Evolutionary conservation across 805 yeast species (phyloP), one percentile per base, ranked within the genome.

Genomic region (Barnettozyma salicaria): DNA sequence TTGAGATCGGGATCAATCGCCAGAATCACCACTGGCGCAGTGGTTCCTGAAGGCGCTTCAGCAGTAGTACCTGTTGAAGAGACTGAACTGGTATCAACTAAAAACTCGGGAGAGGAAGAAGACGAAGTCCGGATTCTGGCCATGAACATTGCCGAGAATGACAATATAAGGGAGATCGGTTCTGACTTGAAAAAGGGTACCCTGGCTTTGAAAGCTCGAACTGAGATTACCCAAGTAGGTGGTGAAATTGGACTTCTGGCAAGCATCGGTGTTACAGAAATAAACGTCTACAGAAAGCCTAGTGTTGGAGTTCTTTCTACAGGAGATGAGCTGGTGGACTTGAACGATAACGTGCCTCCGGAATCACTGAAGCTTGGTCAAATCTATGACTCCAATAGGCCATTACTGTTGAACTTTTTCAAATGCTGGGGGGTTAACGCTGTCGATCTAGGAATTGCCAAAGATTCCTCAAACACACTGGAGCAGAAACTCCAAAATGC

Each of bases 1-100:
- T 32, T 64, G n/a, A 27, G 40, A 4, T 42, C 58, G 1, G 69
- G 71, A 1, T 43, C 59, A 4, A 63, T 72, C 26, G 64, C 70
- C 1, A 53, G 79, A 27, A 60, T 73, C 19, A 73, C 78, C 2
- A 73, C 78, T 0, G 79, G 79, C 6, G 78, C 79, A 0, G 77
- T 77, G 4, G 58, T 73, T 1, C 78, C 78, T 0, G 53, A 55
- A n/a, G 77, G 76, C 3, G 67, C 76, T 0, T 66, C 67, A 24
- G 74, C 77, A 1, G 74, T 73, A 12, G 65, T 73, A 6, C 71
- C 72, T 53, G 78, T 73, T 3, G 79, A 73, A 47, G 75, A 71
- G 43, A 73, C 79, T 1, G 48, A 47, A 13, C 44, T 72, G 11
- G 57, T 55, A 2, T 49, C 56, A 8, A 48, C 53, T 7, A 59